Evolutionary conservation across 2,329 filamentous ascomycete genomes (phyloP).

Genomic region (Xylaria sp.): DNA sequence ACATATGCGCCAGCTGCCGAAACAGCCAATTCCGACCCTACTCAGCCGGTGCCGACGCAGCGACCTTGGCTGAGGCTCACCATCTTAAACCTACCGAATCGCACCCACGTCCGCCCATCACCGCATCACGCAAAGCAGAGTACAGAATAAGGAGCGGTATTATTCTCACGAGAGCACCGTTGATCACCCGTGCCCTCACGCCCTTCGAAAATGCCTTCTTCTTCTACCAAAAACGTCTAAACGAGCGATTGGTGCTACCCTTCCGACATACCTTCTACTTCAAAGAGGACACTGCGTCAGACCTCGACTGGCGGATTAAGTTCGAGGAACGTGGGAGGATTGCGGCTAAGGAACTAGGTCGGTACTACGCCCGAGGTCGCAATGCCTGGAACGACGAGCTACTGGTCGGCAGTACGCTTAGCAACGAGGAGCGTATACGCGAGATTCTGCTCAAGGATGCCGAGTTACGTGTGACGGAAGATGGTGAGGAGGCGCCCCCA

Average conservation of each 20-base stretch:
- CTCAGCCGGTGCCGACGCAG: conserved; percentile 48
- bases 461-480: conserved; percentile 68
- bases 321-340: conserved; percentile 76
- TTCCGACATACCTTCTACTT: conserved; percentile 95
- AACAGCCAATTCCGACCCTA: conserved; percentile 48
- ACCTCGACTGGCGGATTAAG: conserved; percentile 91
- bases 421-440: conserved; percentile 70
- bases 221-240: conserved; percentile 96
- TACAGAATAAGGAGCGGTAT: conserved; percentile 72
- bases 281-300: conserved; percentile 85
- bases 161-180: conserved; percentile 86
- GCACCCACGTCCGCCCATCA: conserved; percentile 47
- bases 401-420: conserved; percentile 75
- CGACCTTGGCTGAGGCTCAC: conserved; percentile 53
- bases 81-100: conserved; percentile 49
- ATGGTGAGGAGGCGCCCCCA: conserved; percentile 67
- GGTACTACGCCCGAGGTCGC: conserved; percentile 76
- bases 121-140: conserved; percentile 43
- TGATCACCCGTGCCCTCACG: conserved; percentile 84
- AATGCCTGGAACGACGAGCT: conserved; percentile 93
- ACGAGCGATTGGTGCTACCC: conserved; percentile 87
- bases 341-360: conserved; percentile 84
- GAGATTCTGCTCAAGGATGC: conserved; percentile 80
- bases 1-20: conserved; percentile 52
- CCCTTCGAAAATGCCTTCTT: conserved; percentile 93